Evolutionary conservation across 2,329 filamentous ascomycete species (phyloP), one percentile per base, ranked within the genome.

Genomic region (Rutstroemia sp.): DNA sequence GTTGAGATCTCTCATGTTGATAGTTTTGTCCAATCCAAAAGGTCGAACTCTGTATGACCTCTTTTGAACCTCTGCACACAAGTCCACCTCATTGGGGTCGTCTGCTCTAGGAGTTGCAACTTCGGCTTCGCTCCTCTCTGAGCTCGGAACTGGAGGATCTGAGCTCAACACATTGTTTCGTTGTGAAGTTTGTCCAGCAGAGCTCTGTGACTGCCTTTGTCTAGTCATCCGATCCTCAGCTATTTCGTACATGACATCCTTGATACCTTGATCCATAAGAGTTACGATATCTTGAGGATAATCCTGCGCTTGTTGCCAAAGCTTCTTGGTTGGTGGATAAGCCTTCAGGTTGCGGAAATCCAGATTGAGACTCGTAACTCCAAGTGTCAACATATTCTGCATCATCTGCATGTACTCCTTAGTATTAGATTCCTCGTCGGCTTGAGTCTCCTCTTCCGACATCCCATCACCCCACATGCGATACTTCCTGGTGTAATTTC

Each of bases 281-380:
- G 92, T 92, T 46, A 99, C 88, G 53, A 99, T 92, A 78, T 99
- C 94, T 68, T 94, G 91, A 0, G 94, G 94, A 68, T 96, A 99
- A 14, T 88, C 86, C 70, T 95, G 89, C 57, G 95, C 78, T 72
- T 99, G 95, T 70, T 97, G 89, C 89, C 91, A 97, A 56, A 99
- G 77, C 74, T 97, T 97, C 65, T 87, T 78, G 0, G 94, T 97
- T 1, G 90, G 85, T 3, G 95, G 94, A 69, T 96, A 99, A 12
- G 92, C 81, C 70, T 95, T 95, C 58, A 99, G 78, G 65, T 99
- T 95, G 56, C 83, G 84, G 53, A 92, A 83, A 69, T 99, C 91
- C 42, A 99, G 74, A 68, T 96, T 96, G 42, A 99, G 79, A 57
- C 88, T 87, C 17, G 84, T 87, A 8, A 91, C 83, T 47, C 92